These are phyloP conservation scores for Cryptococcus neoformans DNA, from an alignment of 1,284 basidiomycete species.

Conservation along the genomic window DNA sequence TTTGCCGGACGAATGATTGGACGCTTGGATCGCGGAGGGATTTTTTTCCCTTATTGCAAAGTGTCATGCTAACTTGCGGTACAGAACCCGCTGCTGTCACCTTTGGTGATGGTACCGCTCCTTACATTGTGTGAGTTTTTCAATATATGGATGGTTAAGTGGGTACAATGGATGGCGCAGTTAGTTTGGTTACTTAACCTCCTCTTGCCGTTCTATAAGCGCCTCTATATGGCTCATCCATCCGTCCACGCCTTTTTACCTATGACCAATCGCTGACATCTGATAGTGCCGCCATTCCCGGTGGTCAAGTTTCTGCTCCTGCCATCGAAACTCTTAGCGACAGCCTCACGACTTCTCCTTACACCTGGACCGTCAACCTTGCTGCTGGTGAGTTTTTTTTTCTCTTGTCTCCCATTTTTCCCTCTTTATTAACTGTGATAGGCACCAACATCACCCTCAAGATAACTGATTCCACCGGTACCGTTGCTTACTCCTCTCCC, in stretches of 20 bases:
- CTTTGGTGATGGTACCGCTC: slow-evolving; percentile 31
- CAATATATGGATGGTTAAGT: neutral
- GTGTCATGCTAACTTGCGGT: neutral
- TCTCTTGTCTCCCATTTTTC: neutral
- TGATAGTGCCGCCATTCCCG: slow-evolving; percentile 40
- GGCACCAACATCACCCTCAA: slow-evolving; percentile 38
- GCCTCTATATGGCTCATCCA: neutral
- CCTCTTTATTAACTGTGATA: neutral
- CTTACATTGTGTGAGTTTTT: slow-evolving; percentile 44
- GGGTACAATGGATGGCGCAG: neutral
- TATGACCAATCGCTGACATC: neutral
- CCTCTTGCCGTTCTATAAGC: neutral
- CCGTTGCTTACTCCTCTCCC: slow-evolving; percentile 31
- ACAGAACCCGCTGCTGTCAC: slow-evolving; percentile 37
- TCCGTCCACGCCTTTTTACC: neutral
- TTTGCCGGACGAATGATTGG: no score
- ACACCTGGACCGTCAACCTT: slow-evolving; percentile 43
- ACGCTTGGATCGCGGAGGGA: no score
- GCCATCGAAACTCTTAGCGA: slow-evolving; percentile 27
- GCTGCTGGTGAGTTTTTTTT: slow-evolving; percentile 19
- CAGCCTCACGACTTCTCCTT: slow-evolving; percentile 19
- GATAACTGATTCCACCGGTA: slow-evolving; percentile 36
- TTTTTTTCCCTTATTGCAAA: neutral
- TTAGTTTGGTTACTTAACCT: neutral
- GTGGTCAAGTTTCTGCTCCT: slow-evolving; percentile 30